Percentiles rank a stretch among this genome's conserved stretches.
phyloP scores from a whole-genome alignment of 1,139 yeast species.

The Kodamaea alishanica region DNA sequence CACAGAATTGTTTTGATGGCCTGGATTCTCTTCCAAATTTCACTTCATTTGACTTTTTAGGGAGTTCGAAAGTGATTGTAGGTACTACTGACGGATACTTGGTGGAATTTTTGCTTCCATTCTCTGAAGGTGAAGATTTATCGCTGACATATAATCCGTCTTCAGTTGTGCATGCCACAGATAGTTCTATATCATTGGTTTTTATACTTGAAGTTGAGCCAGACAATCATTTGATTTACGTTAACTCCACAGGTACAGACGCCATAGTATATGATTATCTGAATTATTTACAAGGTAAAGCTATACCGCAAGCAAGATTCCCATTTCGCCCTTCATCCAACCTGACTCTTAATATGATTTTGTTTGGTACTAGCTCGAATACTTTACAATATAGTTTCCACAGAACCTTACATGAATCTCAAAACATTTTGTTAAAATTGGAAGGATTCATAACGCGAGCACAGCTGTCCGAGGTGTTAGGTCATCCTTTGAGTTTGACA shows the following conservation, averaged over 20 bases:
- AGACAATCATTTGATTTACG: conserved; percentile 34
- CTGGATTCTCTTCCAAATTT: conserved; percentile 6
- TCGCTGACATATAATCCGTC: conserved; percentile 38
- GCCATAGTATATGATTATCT: conserved; percentile 37
- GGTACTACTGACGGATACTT: conserved; percentile 68
- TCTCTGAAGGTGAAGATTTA: conserved; percentile 12
- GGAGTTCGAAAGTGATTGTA: conserved; percentile 46
- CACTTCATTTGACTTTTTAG: conserved; percentile 54
- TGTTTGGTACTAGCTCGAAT: conserved; percentile 20
- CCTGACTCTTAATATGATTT: conserved; percentile 13
- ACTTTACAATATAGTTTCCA: conserved; percentile 27
- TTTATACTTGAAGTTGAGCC: conserved; percentile 33
- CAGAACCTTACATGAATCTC: conserved; percentile 37
- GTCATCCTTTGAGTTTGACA: conserved; percentile 60
- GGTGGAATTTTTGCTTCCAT: conserved; percentile 55
- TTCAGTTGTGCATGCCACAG: conserved; percentile 44
- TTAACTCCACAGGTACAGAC: conserved; percentile 50
- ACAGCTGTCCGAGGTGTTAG: conserved; percentile 30
- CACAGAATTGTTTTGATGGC: conserved; percentile 1
- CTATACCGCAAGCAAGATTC: conserved; percentile 18
- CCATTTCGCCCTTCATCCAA: conserved; percentile 28
- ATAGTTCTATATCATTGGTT: conserved; percentile 48
- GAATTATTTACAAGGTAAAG: conserved; percentile 36
- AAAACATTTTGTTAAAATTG: conserved; percentile 26
- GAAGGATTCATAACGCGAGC: conserved; percentile 31